Evolutionary conservation across 768 basidiomycete genomes (phyloP), one percentile per base, ranked within the genome.

Genomic region (Polyporus arcularius): DNA sequence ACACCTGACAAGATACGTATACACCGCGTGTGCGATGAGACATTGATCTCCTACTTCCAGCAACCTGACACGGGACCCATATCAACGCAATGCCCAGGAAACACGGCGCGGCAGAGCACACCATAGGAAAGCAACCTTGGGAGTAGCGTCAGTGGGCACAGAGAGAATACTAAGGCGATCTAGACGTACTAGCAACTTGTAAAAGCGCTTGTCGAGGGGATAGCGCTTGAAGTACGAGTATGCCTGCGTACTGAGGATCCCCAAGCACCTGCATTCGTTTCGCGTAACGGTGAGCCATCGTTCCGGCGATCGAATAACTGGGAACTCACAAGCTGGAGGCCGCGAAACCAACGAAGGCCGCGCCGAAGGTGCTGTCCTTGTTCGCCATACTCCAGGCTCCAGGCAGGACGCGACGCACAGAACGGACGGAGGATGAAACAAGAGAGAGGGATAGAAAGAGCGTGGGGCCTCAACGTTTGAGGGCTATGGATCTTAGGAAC

Each of bases 331-430:
- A 50, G 42, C 71, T 66, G n/a, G 87, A 81, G 42, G 78, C 71
- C 1, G 80, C 78, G 61, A 85, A 86, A 35, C 87, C 87, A 48
- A 86, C 67, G 62, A 87, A 80, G 46, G 82, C 72, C 16, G 86
- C 85, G 39, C 87, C 87, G 15, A 88, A 78, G 1, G 87, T 87
- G 65, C 75, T 79, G 68, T 76, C 70, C 54, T 81, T 65, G 42
- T 46, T 69, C 18, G 49, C 7, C 49, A 39, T 30, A n/a, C 11
- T 35, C 35, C 6, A 35, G 35, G 11, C 26, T 52, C 49, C 51
- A 31, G 52, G 52, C 39, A 21, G 48, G 49, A 39, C 45, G n/a
- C 15, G 47, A 26, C 8, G 51, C 40, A 26, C 31, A 21, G 32
- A 54, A 57, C 28, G 32, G 30, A 26, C 15, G 52, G 39, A 47